A percentile compares a stretch with the other conserved stretches of the same genome.
Evolutionary conservation across 495 filamentous ascomycete species (phyloP).

Genomic region (Thozetella sp.): DNA sequence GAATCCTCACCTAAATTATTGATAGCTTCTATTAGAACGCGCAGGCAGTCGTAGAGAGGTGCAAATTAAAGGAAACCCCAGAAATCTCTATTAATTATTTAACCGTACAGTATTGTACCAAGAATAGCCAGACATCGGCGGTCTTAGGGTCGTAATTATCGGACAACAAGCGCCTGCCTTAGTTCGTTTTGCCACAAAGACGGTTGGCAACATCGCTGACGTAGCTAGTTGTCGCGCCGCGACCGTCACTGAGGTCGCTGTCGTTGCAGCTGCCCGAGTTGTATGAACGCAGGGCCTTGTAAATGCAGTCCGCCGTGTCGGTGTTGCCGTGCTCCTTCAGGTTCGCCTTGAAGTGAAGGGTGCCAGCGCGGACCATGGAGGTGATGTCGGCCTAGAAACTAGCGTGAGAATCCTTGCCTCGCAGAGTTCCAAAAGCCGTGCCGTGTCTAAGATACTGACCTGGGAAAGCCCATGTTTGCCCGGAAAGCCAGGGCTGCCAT

Average conservation of each 20-base stretch:
- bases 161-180: too few relatives aligned
- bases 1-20: too few relatives aligned
- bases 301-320: conserved; percentile 31
- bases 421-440: not conserved
- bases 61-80: too few relatives aligned
- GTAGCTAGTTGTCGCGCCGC: conserved; percentile 32
- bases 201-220: conserved; percentile 40
- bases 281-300: conserved; percentile 40
- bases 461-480: conserved; percentile 32
- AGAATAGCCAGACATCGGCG: too few relatives aligned
- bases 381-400: conserved; percentile 27
- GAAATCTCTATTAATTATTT: too few relatives aligned
- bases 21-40: too few relatives aligned
- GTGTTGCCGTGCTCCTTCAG: conserved; percentile 28
- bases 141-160: too few relatives aligned
- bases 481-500: conserved; percentile 25
- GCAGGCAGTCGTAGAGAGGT: too few relatives aligned
- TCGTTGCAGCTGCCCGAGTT: conserved; percentile 38
- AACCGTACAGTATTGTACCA: too few relatives aligned
- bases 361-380: conserved; percentile 35
- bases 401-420: not conserved
- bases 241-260: conserved; percentile 32
- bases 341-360: conserved; percentile 34
- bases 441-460: conserved; percentile 19
- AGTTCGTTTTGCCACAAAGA: too few relatives aligned